Base-by-base conservation (phyloP, 2,329 filamentous ascomycete genomes). In the Phoma sp. region DNA sequence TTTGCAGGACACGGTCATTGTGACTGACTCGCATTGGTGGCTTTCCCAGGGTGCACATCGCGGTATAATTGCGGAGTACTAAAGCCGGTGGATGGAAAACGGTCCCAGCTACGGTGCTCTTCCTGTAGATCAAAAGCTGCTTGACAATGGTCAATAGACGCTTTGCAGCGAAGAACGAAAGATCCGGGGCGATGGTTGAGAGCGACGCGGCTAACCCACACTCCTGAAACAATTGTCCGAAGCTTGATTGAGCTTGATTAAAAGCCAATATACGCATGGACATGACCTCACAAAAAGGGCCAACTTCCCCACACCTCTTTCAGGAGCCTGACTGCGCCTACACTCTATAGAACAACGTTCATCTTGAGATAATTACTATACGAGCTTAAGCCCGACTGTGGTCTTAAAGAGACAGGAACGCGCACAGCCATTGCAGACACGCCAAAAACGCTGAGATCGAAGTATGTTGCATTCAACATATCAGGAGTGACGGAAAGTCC, bases 231-330 rank as follows among this genome's bases (percentile, higher is more conserved):
- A 58, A 56, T 58, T 61, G 48, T 43, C 60, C 61, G 61, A 60
- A 57, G 55, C 46, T 60, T 64, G 23, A 67, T 64, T 64, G 51
- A 55, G 55, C 46, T 60, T 64, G 23, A 67, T 64, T 64, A 53
- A 55, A 33, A 45, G 44, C 40, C 44, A 62, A 65, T 62, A 56
- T 62, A 59, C 45, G 55, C 41, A 41, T 46, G 52, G 48, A 49
- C 27, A 9, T 29, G 9, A 29, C 27, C 27, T 29, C 27, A 29
- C 27, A 29, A 29, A 29, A 29, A 6, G 27, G 27, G 6, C 27
- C 9, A 9, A 3, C 9, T 29, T 29, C 27, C 9, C 27, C 27
- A 9, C 9, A 7, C 6, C 27, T 29, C 27, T 6, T 29, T 29
- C 27, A 29, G 27, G 9, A 29, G 9, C 27, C 9, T 29, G 27